Evolutionary conservation across 495 filamentous ascomycete species (phyloP).

Genomic region (Penicillium subrubescens): DNA sequence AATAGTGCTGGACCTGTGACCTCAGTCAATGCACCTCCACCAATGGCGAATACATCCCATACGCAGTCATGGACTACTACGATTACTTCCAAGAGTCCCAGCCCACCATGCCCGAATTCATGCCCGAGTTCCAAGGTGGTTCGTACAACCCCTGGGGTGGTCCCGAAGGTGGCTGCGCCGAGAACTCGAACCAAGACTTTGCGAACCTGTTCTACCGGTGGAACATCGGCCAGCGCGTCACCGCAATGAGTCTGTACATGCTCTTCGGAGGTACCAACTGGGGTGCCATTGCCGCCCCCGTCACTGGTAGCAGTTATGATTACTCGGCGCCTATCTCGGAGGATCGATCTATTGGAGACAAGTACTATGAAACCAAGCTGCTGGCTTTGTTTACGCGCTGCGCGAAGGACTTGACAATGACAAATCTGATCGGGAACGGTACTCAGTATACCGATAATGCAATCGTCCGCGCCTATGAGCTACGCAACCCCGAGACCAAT

Average conservation of each 20-base stretch:
- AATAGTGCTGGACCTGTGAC: slow-evolving; percentile 61
- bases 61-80: slow-evolving; percentile 53
- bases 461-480: slow-evolving; percentile 47
- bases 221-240: slow-evolving; percentile 56
- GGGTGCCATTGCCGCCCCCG: slow-evolving; percentile 52
- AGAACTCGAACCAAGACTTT: slow-evolving; percentile 50
- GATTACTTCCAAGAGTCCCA: slow-evolving; percentile 56
- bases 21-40: slow-evolving; percentile 56
- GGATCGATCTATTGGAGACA: slow-evolving; percentile 56
- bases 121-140: slow-evolving; percentile 68
- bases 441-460: slow-evolving; percentile 57
- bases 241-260: slow-evolving; percentile 59
- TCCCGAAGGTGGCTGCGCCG: slow-evolving; percentile 53
- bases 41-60: slow-evolving; percentile 57
- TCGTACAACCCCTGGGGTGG: slow-evolving; percentile 64
- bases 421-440: slow-evolving; percentile 57
- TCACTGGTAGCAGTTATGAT: slow-evolving; percentile 57
- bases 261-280: slow-evolving; percentile 64
- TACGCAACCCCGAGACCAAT: slow-evolving; percentile 58
- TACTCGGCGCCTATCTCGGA: slow-evolving; percentile 63
- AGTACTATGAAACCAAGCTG: slow-evolving; percentile 64
- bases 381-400: slow-evolving; percentile 57
- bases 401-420: slow-evolving; percentile 54
- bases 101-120: slow-evolving; percentile 56
- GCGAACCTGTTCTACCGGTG: slow-evolving; percentile 64